A percentile compares a stretch with the other conserved stretches of the same genome.
Evolutionary conservation across 352 stramenopile species (phyloP).

Genomic region (Globisporangium iwayamae): DNA sequence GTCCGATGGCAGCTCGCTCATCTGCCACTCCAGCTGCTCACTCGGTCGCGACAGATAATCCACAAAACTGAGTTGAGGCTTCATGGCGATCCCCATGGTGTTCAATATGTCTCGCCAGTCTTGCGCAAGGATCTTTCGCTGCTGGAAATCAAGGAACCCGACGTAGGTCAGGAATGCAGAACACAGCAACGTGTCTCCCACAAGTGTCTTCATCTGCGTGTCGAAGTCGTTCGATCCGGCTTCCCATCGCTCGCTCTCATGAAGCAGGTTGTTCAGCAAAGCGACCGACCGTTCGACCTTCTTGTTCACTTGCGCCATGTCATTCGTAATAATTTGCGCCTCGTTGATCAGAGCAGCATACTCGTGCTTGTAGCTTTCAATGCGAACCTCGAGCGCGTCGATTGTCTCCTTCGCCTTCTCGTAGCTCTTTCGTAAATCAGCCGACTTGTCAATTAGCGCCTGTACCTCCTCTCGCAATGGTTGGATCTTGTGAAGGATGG

Average conservation of each 20-base stretch:
- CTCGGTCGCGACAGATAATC: slow-evolving; percentile 96
- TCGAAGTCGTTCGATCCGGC: slow-evolving; percentile 96
- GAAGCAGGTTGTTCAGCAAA: slow-evolving; percentile 96
- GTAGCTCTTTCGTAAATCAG: slow-evolving; percentile 91
- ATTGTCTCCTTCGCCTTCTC: slow-evolving; percentile 92
- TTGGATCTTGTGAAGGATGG: slow-evolving; percentile 98
- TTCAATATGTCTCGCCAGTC: slow-evolving; percentile 95
- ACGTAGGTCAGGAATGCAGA: slow-evolving; percentile 98
- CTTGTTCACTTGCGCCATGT: slow-evolving; percentile 97
- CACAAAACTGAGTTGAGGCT: slow-evolving; percentile 87
- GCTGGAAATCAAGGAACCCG: slow-evolving; percentile 98
- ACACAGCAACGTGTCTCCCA: slow-evolving; percentile 95
- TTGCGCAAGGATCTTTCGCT: slow-evolving; percentile 91
- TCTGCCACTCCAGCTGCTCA: slow-evolving; percentile 94
- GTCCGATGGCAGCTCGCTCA: slow-evolving; percentile 95
- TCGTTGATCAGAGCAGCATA: slow-evolving; percentile 98
- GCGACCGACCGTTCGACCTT: slow-evolving; percentile 97
- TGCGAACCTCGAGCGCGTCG: slow-evolving; percentile 92
- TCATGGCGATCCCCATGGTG: slow-evolving; percentile 88
- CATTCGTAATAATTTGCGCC: slow-evolving; percentile 96
- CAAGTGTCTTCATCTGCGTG: slow-evolving; percentile 94
- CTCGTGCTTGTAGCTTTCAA: slow-evolving; percentile 98
- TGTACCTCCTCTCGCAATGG: slow-evolving; percentile 98
- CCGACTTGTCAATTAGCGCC: slow-evolving; percentile 92
- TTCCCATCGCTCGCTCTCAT: slow-evolving; percentile 98